These are phyloP conservation scores for Arthrobotrys megalospora DNA, from an alignment of 2,329 filamentous ascomycete species.

Conservation along the genomic window DNA sequence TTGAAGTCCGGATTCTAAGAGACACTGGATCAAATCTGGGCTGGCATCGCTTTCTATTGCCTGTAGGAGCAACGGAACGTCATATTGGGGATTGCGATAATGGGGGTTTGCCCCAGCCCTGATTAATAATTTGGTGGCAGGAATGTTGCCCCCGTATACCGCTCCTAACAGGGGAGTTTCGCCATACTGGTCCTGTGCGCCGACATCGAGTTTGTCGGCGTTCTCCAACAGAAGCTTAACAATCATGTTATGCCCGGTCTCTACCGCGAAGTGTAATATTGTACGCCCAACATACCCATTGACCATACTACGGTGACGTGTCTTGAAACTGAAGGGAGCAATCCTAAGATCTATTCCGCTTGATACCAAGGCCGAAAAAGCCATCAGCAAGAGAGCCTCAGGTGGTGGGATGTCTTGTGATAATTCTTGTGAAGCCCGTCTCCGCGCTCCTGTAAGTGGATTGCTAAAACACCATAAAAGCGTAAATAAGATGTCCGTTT, in stretches of 20 bases:
- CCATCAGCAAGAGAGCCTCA: not conserved
- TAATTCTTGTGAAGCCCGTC: not conserved
- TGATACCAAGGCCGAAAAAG: not conserved
- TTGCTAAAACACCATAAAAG: not conserved
- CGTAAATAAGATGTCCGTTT: not conserved
- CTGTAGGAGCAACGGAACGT: not conserved
- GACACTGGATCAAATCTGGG: not conserved
- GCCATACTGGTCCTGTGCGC: not conserved
- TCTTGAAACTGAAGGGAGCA: not conserved
- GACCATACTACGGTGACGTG: too few relatives aligned
- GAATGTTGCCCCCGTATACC: not conserved
- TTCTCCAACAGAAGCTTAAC: not conserved
- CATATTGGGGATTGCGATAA: not conserved
- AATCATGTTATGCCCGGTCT: not conserved
- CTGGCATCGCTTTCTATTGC: not conserved
- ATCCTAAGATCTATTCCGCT: not conserved
- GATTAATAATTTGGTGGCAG: not conserved
- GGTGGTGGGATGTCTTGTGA: not conserved
- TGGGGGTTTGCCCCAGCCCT: not conserved
- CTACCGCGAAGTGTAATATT: not conserved
- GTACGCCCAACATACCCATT: not conserved
- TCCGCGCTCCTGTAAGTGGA: not conserved
- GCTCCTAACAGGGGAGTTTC: not conserved
- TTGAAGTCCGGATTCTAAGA: not conserved
- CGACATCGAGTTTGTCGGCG: not conserved